Conservation (phyloP, 1,139 yeast species). For the Protomyces inouyei region DNA sequence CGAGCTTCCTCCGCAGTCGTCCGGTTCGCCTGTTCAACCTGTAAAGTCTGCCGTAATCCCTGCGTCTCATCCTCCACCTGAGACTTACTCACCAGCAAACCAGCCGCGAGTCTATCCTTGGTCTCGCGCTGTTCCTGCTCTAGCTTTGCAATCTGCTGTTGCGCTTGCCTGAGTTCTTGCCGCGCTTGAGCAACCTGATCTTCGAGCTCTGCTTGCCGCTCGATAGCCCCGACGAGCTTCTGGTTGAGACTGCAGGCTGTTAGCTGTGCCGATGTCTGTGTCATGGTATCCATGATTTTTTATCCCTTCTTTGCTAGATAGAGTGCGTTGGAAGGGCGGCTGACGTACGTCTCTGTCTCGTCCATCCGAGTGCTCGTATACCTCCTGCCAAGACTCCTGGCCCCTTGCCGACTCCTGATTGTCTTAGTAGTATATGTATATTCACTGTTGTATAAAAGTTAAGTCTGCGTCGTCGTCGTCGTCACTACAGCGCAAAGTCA, state of each 20-base stretch:
- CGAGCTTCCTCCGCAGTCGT: constrained; percentile 50
- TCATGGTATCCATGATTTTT: too few relatives aligned
- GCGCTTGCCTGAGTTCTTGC: constrained; percentile 32
- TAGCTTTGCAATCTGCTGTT: constrained; percentile 28
- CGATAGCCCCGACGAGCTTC: constrained; percentile 41
- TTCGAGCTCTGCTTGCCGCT: constrained; percentile 41
- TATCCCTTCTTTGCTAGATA: too few relatives aligned
- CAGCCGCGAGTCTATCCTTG: constrained; percentile 35
- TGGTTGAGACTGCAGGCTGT: constrained; percentile 8
- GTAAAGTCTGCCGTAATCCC: constrained; percentile 31
- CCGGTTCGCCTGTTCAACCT: constrained; percentile 35
- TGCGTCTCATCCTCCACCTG: constrained; percentile 33
- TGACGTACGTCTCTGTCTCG: too few relatives aligned
- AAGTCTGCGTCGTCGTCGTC: too few relatives aligned
- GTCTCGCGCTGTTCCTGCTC: constrained; percentile 35
- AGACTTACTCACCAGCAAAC: constrained; percentile 35
- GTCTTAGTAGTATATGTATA: too few relatives aligned
- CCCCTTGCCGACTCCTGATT: too few relatives aligned
- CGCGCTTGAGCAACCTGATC: constrained; percentile 38
- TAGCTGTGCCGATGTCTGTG: not conserved
- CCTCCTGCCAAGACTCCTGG: too few relatives aligned
- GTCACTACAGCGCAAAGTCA: not conserved
- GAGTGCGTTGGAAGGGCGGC: too few relatives aligned
- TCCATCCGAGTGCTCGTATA: too few relatives aligned
- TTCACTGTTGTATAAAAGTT: too few relatives aligned